These are phyloP conservation scores for Verticillium klebahnii DNA, from an alignment of 2,329 filamentous ascomycete species.

Conservation along the genomic window DNA sequence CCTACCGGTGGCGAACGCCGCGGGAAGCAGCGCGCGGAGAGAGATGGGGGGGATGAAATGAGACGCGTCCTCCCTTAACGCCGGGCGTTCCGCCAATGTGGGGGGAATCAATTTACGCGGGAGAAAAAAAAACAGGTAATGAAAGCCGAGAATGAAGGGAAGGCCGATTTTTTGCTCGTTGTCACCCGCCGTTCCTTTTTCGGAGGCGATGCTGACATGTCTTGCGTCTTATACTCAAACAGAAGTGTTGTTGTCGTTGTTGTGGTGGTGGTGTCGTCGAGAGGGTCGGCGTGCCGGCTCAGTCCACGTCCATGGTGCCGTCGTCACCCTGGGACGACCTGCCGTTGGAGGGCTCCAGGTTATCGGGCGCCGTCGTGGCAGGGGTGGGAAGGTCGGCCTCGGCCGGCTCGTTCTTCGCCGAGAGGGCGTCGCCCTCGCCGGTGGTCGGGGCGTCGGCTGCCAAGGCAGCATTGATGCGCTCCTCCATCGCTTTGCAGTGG, in stretches of 20 bases:
- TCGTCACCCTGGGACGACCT: slow-evolving; percentile 27
- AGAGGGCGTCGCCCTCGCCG: background rate
- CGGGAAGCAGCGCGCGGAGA: background rate
- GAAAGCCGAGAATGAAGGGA: slow-evolving; percentile 1
- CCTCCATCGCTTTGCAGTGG: slow-evolving; percentile 39
- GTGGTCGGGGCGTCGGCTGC: background rate
- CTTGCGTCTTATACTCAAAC: background rate
- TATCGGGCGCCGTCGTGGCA: slow-evolving; percentile 18
- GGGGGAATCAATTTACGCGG: background rate
- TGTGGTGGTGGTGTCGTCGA: background rate
- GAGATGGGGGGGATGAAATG: background rate
- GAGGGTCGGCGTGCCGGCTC: slow-evolving; percentile 1
- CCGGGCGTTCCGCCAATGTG: background rate
- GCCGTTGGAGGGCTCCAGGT: slow-evolving; percentile 17
- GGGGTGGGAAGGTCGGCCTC: slow-evolving; percentile 12
- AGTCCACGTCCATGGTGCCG: slow-evolving; percentile 35
- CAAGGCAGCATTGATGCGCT: slow-evolving; percentile 28
- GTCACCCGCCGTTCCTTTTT: background rate
- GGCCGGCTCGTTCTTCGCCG: slow-evolving; percentile 8
- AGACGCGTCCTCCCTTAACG: background rate
- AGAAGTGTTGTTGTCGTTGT: background rate
- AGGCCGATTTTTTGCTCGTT: background rate
- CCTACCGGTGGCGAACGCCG: background rate
- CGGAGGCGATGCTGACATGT: background rate
- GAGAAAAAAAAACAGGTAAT: background rate